phyloP scores from a whole-genome alignment of 2,329 filamentous ascomycete species.

The Diaporthe capsici region DNA sequence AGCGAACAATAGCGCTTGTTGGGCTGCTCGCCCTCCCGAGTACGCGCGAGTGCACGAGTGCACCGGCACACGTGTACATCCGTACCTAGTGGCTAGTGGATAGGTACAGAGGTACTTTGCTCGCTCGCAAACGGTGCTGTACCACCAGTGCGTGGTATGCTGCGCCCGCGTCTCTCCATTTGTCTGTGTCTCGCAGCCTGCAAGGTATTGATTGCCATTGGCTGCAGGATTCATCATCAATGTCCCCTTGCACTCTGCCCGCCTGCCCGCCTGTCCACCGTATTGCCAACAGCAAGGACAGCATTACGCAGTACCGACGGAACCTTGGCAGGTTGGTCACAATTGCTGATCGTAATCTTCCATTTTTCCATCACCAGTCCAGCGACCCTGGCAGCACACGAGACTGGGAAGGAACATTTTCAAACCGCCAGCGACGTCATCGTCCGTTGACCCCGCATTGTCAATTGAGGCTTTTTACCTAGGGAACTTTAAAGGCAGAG shows the following conservation, averaged over 20 bases:
- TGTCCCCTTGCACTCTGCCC: neutral
- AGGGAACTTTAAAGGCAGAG: conserved; percentile 3
- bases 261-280: neutral
- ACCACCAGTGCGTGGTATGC: neutral
- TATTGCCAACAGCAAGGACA: neutral
- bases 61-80: conserved; percentile 4
- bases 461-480: conserved; percentile 20
- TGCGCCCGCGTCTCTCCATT: neutral
- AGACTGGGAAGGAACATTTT: neutral
- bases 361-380: neutral
- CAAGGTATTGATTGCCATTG: neutral
- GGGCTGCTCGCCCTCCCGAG: neutral
- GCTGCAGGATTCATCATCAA: neutral
- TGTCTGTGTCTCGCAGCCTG: neutral
- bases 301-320: neutral
- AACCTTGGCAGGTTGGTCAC: conserved; percentile 18
- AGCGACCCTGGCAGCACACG: neutral
- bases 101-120: neutral
- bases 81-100: neutral
- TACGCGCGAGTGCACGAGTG: conserved; percentile 12
- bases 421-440: neutral
- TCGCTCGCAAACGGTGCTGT: neutral
- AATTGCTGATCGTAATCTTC: conserved; percentile 29
- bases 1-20: neutral
- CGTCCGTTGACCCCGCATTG: conserved; percentile 5